These are phyloP conservation scores for Hypoxylon sp. DNA, from an alignment of 2,329 filamentous ascomycete species.

Conservation along the genomic window DNA sequence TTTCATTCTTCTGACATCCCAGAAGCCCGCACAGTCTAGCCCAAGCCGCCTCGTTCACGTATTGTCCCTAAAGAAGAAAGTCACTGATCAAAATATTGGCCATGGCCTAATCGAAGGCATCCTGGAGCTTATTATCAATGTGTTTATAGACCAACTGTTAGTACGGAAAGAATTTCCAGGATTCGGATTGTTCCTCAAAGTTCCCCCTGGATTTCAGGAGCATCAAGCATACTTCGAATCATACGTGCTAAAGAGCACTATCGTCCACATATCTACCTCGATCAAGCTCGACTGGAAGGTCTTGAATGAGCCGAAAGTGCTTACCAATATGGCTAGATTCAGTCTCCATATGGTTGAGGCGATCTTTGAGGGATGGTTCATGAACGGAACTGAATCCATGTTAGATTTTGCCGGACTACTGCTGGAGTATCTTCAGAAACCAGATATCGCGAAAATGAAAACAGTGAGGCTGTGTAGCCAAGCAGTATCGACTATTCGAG, in stretches of 20 bases:
- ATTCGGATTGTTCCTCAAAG: constrained; percentile 86
- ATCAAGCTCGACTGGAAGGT: constrained; percentile 80
- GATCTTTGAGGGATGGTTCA: constrained; percentile 96
- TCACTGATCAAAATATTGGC: constrained; percentile 67
- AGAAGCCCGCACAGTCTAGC: constrained; percentile 72
- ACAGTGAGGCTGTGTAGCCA: constrained; percentile 92
- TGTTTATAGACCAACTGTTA: constrained; percentile 90
- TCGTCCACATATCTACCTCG: constrained; percentile 78
- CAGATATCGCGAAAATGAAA: constrained; percentile 85
- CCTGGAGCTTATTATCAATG: constrained; percentile 80
- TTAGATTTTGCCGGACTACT: constrained; percentile 89
- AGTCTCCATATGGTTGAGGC: constrained; percentile 87
- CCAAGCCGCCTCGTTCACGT: constrained; percentile 75
- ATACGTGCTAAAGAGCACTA: constrained; percentile 82
- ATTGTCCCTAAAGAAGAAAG: constrained; percentile 71
- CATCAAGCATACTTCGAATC: constrained; percentile 97
- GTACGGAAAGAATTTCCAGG: constrained; percentile 91
- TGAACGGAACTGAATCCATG: constrained; percentile 85
- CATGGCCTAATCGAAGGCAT: constrained; percentile 82
- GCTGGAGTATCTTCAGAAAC: constrained; percentile 89
- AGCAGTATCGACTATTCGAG: constrained; percentile 81
- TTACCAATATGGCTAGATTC: constrained; percentile 90
- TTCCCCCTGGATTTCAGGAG: constrained; percentile 92
- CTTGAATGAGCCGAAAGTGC: constrained; percentile 83
- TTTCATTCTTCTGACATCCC: constrained; percentile 87